Evolutionary conservation across 1,139 yeast genomes (phyloP).

Genomic region (Casaregolazyma suthepensis): DNA sequence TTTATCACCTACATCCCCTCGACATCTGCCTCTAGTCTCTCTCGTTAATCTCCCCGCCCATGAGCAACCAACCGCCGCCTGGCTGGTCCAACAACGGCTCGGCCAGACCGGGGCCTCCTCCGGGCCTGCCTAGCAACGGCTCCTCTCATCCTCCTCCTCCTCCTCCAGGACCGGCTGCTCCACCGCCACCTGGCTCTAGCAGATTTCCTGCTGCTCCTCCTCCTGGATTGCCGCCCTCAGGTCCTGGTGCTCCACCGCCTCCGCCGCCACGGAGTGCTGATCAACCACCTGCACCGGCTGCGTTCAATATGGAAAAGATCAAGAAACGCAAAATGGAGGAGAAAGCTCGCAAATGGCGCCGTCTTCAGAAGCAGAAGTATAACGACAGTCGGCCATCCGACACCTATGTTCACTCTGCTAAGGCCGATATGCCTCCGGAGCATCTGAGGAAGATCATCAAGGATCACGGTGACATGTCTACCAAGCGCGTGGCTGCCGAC

Average conservation of each 20-base stretch:
- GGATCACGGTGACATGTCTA: slow-evolving; percentile 82
- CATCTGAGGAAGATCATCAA: slow-evolving; percentile 79
- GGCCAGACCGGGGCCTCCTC: slow-evolving; percentile 1
- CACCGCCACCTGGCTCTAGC: slow-evolving; percentile 14
- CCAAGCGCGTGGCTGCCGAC: slow-evolving; percentile 76
- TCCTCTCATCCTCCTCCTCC: slow-evolving; percentile 17
- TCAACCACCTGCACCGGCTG: slow-evolving; percentile 28
- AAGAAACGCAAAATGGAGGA: slow-evolving; percentile 27
- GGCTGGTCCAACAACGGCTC: not conserved
- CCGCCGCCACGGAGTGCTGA: slow-evolving; percentile 27
- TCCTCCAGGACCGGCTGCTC: slow-evolving; percentile 14
- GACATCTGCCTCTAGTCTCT: not conserved
- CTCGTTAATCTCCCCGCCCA: not conserved
- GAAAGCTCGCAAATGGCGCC: slow-evolving; percentile 61
- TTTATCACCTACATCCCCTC: too few relatives aligned
- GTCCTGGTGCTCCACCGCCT: slow-evolving; percentile 17
- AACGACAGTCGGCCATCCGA: slow-evolving; percentile 35
- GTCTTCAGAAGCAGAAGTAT: slow-evolving; percentile 53
- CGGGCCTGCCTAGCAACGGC: slow-evolving; percentile 5
- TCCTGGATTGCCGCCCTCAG: slow-evolving; percentile 14
- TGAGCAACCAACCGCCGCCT: slow-evolving; percentile 6
- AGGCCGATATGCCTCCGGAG: slow-evolving; percentile 90
- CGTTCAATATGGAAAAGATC: slow-evolving; percentile 11
- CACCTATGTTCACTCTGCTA: slow-evolving; percentile 50
- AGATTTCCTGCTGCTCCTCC: slow-evolving; percentile 16